Conservation (phyloP, 2,329 filamentous ascomycete genomes). For the Diaporthe australafricana region DNA sequence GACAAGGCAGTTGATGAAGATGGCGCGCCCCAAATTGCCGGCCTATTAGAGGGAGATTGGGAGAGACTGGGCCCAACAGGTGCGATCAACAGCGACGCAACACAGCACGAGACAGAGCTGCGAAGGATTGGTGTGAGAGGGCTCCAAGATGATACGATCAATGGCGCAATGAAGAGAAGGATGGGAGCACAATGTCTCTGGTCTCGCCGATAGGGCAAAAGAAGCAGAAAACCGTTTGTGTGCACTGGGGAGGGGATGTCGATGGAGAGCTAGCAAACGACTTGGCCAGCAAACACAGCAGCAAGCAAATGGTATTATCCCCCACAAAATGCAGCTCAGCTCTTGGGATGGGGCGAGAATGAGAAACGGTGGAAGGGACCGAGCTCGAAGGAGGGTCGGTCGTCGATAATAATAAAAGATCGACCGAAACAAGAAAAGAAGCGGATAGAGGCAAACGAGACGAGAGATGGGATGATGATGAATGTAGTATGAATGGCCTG, state of each 20-base stretch:
- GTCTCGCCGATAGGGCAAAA: not conserved
- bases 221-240: not conserved
- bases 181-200: slow-evolving; percentile 6
- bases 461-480: slow-evolving; percentile 13
- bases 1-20: slow-evolving; percentile 16
- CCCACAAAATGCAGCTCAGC: not conserved
- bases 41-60: slow-evolving; percentile 24
- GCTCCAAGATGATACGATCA: slow-evolving; percentile 16
- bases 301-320: slow-evolving; percentile 14
- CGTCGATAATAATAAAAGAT: slow-evolving; percentile 17
- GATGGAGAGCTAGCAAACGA: not conserved
- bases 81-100: slow-evolving; percentile 8
- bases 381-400: not conserved
- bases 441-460: slow-evolving; percentile 8
- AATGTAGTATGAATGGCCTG: not conserved
- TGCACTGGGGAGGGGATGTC: not conserved
- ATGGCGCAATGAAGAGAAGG: slow-evolving; percentile 13
- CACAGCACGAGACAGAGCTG: slow-evolving; percentile 23
- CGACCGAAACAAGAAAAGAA: slow-evolving; percentile 15
- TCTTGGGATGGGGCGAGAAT: slow-evolving; percentile 4
- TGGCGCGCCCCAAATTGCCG: slow-evolving; percentile 16
- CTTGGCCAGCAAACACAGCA: slow-evolving; percentile 23
- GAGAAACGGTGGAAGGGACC: not conserved
- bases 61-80: slow-evolving; percentile 17
- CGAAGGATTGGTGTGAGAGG: not conserved